Percentiles rank a stretch among this genome's conserved stretches.
phyloP scores from a whole-genome alignment of 2,329 filamentous ascomycete species.

The Conoideocrella luteorostrata region DNA sequence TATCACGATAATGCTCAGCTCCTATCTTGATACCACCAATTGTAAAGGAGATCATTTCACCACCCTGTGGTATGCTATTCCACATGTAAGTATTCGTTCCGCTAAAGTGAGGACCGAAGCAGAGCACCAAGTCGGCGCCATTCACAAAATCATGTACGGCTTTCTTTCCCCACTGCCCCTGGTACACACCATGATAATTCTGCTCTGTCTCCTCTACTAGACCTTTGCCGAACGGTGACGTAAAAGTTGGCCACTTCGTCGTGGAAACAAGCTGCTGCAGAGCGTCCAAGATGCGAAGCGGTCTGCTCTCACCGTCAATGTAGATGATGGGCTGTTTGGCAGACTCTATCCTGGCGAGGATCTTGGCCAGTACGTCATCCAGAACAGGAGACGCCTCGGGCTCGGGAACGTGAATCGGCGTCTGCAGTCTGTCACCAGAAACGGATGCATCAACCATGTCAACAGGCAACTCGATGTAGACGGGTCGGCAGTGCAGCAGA shows the following conservation, averaged over 20 bases:
- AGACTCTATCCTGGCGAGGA: constrained; percentile 35
- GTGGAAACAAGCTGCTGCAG: constrained; percentile 35
- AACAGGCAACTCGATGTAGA: constrained; percentile 49
- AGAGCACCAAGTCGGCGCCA: constrained; percentile 36
- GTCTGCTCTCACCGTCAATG: constrained; percentile 43
- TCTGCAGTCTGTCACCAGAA: constrained; percentile 21
- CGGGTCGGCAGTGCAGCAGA: constrained; percentile 46
- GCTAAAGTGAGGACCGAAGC: constrained; percentile 39
- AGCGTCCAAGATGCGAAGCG: constrained; percentile 32
- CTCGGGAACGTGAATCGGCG: constrained; percentile 9
- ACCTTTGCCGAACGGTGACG: constrained; percentile 42
- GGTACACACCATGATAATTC: constrained; percentile 44
- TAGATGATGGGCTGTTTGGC: constrained; percentile 43
- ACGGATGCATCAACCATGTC: constrained; percentile 40
- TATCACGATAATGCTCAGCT: constrained; percentile 23
- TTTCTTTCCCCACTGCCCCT: constrained; percentile 32
- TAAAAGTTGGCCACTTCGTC: constrained; percentile 41
- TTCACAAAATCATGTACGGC: constrained; percentile 30
- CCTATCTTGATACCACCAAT: constrained; percentile 25
- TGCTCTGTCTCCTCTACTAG: constrained; percentile 39
- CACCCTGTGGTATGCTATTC: constrained; percentile 28
- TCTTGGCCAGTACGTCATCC: constrained; percentile 22
- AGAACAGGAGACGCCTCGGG: constrained; percentile 10
- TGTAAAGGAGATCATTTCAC: constrained; percentile 26
- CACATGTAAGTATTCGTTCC: constrained; percentile 38